These are phyloP conservation scores for Sindora glabra DNA, from an alignment of 306 rosid species.

Conservation along the genomic window DNA sequence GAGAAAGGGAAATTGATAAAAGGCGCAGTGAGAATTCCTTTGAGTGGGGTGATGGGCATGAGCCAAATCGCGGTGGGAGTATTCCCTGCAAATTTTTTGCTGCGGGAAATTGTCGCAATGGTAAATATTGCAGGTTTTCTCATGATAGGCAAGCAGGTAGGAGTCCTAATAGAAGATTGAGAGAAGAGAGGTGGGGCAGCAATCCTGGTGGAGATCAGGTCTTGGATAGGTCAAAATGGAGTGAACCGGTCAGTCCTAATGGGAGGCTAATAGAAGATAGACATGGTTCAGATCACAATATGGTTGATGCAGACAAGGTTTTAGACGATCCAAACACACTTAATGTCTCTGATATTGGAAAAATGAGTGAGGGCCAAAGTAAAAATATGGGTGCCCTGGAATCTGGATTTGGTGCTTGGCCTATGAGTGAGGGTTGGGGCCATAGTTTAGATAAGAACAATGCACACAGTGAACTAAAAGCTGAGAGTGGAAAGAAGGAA, in stretches of 20 bases:
- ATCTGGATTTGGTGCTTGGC: no score
- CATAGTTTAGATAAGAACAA: no score
- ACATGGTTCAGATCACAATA: constrained; percentile 33
- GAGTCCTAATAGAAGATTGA: constrained; percentile 68
- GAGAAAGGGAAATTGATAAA: constrained; percentile 70
- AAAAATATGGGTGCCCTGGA: no score
- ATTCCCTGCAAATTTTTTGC: constrained; percentile 82
- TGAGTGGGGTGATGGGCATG: constrained; percentile 59
- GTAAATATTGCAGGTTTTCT: constrained; percentile 76
- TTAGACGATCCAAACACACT: no score
- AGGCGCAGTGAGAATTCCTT: constrained; percentile 58
- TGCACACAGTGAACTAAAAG: no score
- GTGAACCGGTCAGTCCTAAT: constrained; percentile 55
- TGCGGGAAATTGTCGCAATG: constrained; percentile 84
- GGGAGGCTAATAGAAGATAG: constrained; percentile 53
- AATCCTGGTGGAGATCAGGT: constrained; percentile 38
- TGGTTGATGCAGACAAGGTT: constrained; percentile 32
- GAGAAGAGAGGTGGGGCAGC: constrained; percentile 53
- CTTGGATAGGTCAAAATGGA: constrained; percentile 48
- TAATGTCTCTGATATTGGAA: no score
- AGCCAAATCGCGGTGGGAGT: constrained; percentile 40
- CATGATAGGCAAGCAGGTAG: constrained; percentile 56
- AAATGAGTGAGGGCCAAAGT: no score
- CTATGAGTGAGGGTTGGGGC: no score
- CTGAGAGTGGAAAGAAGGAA: no score